Conservation (phyloP, 305 asterid genomes). For the Rubia balearica region DNA sequence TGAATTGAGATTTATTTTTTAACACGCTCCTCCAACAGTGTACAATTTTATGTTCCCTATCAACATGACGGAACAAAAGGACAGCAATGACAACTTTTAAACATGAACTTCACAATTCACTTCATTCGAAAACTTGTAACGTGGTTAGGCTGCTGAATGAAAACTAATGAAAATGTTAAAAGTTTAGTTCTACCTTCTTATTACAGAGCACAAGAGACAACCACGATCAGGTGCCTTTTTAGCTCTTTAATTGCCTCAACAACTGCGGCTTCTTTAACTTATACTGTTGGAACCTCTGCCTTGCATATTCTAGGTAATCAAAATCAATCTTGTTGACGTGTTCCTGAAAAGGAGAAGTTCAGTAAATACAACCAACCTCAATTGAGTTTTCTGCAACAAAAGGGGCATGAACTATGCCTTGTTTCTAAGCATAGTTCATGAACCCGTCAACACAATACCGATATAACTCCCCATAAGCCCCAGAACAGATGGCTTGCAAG, state of each 20-base stretch:
- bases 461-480: slow-evolving; percentile 25
- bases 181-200: not conserved
- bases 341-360: slow-evolving; percentile 5
- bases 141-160: too few species aligned
- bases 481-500: slow-evolving; percentile 23
- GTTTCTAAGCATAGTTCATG: too few species aligned
- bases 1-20: too few species aligned
- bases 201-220: not conserved
- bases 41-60: too few species aligned
- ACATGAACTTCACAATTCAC: too few species aligned
- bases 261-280: slow-evolving; percentile 14
- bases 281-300: slow-evolving; percentile 24
- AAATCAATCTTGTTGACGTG: slow-evolving; percentile 19
- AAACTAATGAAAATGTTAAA: too few species aligned
- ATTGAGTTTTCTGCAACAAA: too few species aligned
- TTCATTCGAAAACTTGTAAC: too few species aligned
- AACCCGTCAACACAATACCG: slow-evolving; percentile 14
- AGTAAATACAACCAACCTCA: not conserved
- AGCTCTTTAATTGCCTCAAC: not conserved
- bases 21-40: too few species aligned
- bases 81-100: too few species aligned
- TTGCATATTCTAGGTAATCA: slow-evolving; percentile 17
- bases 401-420: too few species aligned
- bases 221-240: not conserved
- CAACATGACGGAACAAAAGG: too few species aligned